Base-by-base conservation (phyloP, 176 grass and related monocot genomes). In the Oryza glumipatula region DNA sequence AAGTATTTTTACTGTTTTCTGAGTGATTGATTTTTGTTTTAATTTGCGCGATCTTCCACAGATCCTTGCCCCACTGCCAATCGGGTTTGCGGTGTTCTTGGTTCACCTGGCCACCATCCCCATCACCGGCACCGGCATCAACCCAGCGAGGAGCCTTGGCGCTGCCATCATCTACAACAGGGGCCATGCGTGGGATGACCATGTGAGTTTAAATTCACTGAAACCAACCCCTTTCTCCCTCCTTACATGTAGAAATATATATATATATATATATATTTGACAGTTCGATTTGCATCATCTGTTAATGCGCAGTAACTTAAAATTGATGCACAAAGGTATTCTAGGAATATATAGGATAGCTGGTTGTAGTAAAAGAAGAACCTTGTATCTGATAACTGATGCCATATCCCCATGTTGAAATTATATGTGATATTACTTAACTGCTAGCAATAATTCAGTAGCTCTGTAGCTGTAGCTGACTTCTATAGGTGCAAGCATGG, bases 91-190 rank as follows among this genome's bases (percentile, higher is more conserved):
- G 0, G 95, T 98, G 79, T 98, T 98, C 89, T 81, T 98, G 61
- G 95, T 98, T 36, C 95, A 98, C 82, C 80, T 98, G 84, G 95
- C 95, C 66, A 98, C 95, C 76, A 98, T 98, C 81, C 95, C 95
- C 81, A 98, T 98, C 90, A 98, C 95, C 51, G 95, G 95, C 78
- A 98, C 95, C 28, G 95, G 95, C 75, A 98, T 98, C 92, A 98
- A 98, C 88, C 95, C 95, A 12, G 95, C 95, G 0, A 82, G 95
- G 81, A 98, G 95, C 84, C 92, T 97, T 49, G 92, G 90, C 77
- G 90, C 95, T 63, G 90, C 92, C 88, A 44, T 94, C 78, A 93
- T 97, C 84, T 97, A 89, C 92, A 92, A 97, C 88, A 87, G 58
- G 81, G 23, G 45, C 30, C 78, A 89, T 22, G 80, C 88, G 63